Conservation (phyloP, 169 alveolate genomes). For the Plasmodium coatneyi region DNA sequence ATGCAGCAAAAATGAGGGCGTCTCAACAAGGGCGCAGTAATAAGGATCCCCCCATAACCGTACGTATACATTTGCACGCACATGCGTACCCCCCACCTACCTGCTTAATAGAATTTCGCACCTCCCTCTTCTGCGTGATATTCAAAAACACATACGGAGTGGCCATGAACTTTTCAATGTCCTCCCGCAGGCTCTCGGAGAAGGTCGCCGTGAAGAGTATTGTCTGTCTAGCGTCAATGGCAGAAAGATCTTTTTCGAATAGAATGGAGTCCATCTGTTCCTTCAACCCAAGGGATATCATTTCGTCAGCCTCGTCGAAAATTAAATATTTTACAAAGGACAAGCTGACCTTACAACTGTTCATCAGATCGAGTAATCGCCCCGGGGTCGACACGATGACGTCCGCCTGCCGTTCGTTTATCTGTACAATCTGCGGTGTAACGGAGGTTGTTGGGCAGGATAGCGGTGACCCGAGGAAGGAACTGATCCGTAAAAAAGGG, state of each 20-base stretch:
- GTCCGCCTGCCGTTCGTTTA: constrained; percentile 57
- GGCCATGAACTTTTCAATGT: constrained; percentile 14
- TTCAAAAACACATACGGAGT: constrained; percentile 47
- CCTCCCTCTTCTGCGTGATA: constrained; percentile 43
- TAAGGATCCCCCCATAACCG: not conserved
- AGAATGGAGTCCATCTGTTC: constrained; percentile 52
- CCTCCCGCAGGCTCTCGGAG: constrained; percentile 31
- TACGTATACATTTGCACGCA: not conserved
- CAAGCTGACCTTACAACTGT: constrained; percentile 84
- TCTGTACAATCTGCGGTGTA: constrained; percentile 11
- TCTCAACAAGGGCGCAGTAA: not conserved
- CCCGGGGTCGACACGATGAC: constrained; percentile 47
- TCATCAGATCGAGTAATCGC: constrained; percentile 91
- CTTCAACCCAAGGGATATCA: constrained; percentile 94
- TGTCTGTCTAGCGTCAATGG: constrained; percentile 36
- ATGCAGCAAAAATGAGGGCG: not conserved
- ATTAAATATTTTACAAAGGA: constrained; percentile 88
- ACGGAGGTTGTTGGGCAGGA: not conserved
- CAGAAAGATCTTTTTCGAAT: constrained; percentile 36
- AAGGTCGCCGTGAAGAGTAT: constrained; percentile 45
- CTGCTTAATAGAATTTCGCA: constrained; percentile 30
- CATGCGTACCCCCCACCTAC: constrained; percentile 3
- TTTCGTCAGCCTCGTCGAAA: constrained; percentile 96
- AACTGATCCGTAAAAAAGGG: not conserved
- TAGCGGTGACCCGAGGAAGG: not conserved